These are phyloP conservation scores for peach (Prunus persica) DNA, from an alignment of 306 rosid genomes.

Conservation along the genomic window DNA sequence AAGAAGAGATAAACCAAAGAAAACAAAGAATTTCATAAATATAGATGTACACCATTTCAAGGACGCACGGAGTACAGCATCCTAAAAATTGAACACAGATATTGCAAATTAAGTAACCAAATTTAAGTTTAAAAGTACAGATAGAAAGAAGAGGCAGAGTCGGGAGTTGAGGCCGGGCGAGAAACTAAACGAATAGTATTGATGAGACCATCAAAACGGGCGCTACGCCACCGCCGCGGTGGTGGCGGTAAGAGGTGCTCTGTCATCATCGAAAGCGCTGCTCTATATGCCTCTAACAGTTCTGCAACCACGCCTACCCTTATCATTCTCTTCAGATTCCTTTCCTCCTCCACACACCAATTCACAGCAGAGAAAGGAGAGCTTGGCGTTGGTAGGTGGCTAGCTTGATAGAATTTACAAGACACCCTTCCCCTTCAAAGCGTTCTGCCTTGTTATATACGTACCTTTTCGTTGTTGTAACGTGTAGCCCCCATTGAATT, in stretches of 20 bases:
- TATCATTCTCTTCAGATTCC: conserved; percentile 44
- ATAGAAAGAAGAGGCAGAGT: conserved; percentile 48
- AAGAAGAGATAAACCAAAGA: neutral
- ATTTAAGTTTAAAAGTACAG: conserved; percentile 37
- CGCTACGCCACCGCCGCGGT: conserved; percentile 3
- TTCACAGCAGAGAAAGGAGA: neutral
- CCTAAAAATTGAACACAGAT: neutral
- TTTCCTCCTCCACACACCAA: neutral
- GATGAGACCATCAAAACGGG: conserved; percentile 23
- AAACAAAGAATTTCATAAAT: neutral
- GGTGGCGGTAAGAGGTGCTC: conserved; percentile 31
- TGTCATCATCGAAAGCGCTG: conserved; percentile 37
- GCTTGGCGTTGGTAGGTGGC: neutral
- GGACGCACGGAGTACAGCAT: neutral
- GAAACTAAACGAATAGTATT: conserved; percentile 37
- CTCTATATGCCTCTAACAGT: conserved; percentile 51
- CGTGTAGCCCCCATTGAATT: neutral
- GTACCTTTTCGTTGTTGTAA: neutral
- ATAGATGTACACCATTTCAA: neutral
- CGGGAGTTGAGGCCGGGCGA: conserved; percentile 16
- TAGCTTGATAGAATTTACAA: neutral
- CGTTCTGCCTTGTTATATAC: neutral
- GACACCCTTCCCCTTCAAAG: neutral
- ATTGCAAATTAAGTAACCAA: neutral
- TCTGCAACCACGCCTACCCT: conserved; percentile 52